phyloP scores from a whole-genome alignment of 768 basidiomycete species.

The Collybia mongolica region DNA sequence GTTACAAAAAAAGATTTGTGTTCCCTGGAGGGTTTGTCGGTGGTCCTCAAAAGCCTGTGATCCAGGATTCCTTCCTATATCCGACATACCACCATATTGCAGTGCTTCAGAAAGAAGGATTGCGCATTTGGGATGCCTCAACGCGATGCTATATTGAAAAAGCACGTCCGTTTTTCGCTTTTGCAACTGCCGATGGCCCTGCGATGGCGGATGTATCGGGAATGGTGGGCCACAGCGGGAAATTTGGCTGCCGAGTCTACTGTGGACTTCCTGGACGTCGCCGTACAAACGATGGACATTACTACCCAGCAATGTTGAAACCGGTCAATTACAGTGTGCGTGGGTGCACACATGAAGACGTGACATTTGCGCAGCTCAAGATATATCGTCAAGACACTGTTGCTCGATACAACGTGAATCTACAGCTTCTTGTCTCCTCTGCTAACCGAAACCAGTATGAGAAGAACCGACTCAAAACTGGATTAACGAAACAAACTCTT shows the following conservation, averaged over 20 bases:
- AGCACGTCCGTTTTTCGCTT: slow-evolving; percentile 19
- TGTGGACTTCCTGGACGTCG: slow-evolving; percentile 9
- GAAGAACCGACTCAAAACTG: background rate
- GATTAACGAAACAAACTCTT: background rate
- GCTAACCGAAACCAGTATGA: slow-evolving; percentile 3
- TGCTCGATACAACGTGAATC: slow-evolving; percentile 5
- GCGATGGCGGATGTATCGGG: background rate
- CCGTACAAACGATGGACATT: slow-evolving; percentile 20
- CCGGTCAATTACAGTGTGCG: background rate
- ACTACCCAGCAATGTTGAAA: slow-evolving; percentile 2
- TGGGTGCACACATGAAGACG: slow-evolving; percentile 20
- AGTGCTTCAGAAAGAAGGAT: slow-evolving; percentile 4
- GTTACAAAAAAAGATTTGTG: slow-evolving; percentile 9
- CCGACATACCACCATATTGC: slow-evolving; percentile 25
- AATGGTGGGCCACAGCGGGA: background rate
- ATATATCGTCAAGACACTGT: background rate
- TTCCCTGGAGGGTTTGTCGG: slow-evolving; percentile 6
- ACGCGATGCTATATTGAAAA: slow-evolving; percentile 6
- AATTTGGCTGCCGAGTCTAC: background rate
- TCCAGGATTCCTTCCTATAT: slow-evolving; percentile 12
- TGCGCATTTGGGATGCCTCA: slow-evolving; percentile 29
- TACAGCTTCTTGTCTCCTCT: background rate
- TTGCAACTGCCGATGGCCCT: slow-evolving; percentile 9
- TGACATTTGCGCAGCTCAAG: slow-evolving; percentile 11
- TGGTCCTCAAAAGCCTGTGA: slow-evolving; percentile 19